Conservation (phyloP, 202 grass and related monocot species). For the Elaeis oleifera region DNA sequence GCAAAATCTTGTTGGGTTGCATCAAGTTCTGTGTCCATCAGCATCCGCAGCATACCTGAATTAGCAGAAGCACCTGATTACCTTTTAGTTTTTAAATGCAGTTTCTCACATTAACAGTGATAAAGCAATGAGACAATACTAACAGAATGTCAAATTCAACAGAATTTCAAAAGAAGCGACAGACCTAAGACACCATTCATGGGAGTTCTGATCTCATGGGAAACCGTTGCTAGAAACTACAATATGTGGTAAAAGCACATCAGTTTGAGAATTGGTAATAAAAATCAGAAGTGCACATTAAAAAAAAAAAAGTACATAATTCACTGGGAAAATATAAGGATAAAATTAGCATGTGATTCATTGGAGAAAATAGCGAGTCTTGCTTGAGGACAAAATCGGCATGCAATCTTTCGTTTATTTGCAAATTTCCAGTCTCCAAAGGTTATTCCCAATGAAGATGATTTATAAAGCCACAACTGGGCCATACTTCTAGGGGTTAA, state of each 20-base stretch:
- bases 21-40: slow-evolving; percentile 13
- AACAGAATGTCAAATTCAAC: not conserved
- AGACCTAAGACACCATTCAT: slow-evolving; percentile 21
- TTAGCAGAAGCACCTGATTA: not conserved
- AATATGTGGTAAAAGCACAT: not conserved
- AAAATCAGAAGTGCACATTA: too few relatives aligned
- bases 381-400: too few relatives aligned
- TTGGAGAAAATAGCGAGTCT: too few relatives aligned
- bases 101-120: not conserved
- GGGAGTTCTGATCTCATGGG: slow-evolving; percentile 15
- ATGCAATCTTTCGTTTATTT: too few relatives aligned
- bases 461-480: too few relatives aligned
- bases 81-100: not conserved
- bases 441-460: too few relatives aligned
- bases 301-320: too few relatives aligned
- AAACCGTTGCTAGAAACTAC: slow-evolving; percentile 17
- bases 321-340: too few relatives aligned
- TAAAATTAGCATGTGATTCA: too few relatives aligned
- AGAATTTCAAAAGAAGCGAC: not conserved
- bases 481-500: too few relatives aligned
- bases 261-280: too few relatives aligned
- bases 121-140: not conserved
- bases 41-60: slow-evolving; percentile 10
- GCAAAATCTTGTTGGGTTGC: slow-evolving; percentile 14
- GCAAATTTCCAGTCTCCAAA: too few relatives aligned